A percentile compares a stretch with the other conserved stretches of the same genome.
Conservation (phyloP, 176 grass and related monocot genomes). For the Eragrostis nindensis region DNA sequence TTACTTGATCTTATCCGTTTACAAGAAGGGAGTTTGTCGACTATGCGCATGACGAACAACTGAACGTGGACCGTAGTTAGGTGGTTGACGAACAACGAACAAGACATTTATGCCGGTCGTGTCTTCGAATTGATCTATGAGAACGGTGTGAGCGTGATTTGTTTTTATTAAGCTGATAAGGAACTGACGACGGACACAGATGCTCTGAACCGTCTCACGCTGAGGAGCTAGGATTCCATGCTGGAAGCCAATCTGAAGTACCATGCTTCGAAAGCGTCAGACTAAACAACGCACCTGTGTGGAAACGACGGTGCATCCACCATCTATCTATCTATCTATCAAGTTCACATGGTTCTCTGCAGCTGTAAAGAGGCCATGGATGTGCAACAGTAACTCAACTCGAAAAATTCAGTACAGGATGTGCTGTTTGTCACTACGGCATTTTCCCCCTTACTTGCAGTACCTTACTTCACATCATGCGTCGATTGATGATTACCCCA, state of each 20-base stretch:
- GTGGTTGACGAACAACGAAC: slow-evolving; percentile 9
- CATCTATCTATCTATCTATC: slow-evolving; percentile 8
- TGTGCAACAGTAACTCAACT: slow-evolving; percentile 13
- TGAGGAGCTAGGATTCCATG: not conserved
- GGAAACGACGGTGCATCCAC: slow-evolving; percentile 48
- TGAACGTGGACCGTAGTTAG: not conserved
- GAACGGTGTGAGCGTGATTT: not conserved
- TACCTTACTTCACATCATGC: not conserved
- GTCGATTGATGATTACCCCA: slow-evolving; percentile 17
- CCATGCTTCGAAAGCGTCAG: slow-evolving; percentile 19
- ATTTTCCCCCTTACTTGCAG: rapidly evolving
- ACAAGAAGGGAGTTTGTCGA: not conserved
- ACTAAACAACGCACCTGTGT: slow-evolving; percentile 8
- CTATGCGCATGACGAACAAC: not conserved
- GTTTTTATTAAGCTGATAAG: not conserved
- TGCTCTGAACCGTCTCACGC: slow-evolving; percentile 18
- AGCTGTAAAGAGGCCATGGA: slow-evolving; percentile 32
- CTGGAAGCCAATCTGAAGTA: not conserved
- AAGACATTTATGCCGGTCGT: not conserved
- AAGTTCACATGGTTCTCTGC: not conserved
- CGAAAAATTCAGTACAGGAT: not conserved
- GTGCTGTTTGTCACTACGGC: not conserved
- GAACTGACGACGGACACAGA: not conserved
- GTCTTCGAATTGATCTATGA: not conserved
- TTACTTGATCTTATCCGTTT: slow-evolving; percentile 1